These are phyloP conservation scores for Penicillium sp. DNA, from an alignment of 2,329 filamentous ascomycete genomes.

Conservation along the genomic window DNA sequence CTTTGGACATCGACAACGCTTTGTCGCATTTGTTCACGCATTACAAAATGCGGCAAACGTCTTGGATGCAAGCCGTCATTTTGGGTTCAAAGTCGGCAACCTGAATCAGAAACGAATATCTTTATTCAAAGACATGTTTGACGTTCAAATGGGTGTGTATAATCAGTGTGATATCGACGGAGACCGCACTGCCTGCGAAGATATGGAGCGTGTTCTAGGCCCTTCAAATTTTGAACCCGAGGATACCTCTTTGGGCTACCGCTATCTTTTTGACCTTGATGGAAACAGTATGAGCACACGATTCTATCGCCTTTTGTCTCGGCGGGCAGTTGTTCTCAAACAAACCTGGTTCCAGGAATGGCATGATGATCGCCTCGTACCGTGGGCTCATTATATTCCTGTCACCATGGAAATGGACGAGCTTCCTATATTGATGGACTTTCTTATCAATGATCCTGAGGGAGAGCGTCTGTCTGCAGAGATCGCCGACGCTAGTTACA, in stretches of 20 bases:
- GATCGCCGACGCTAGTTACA: neutral
- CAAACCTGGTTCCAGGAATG: slow-evolving; percentile 29
- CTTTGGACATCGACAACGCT: slow-evolving; percentile 1
- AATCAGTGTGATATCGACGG: neutral
- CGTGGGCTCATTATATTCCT: slow-evolving; percentile 31
- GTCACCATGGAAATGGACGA: slow-evolving; percentile 2
- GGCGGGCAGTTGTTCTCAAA: slow-evolving; percentile 24
- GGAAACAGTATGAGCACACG: slow-evolving; percentile 30
- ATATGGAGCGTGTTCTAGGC: slow-evolving; percentile 1
- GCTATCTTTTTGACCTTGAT: slow-evolving; percentile 24
- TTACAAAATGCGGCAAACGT: slow-evolving; percentile 2
- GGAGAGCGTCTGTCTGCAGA: neutral
- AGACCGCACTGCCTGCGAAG: neutral
- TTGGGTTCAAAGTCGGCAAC: neutral
- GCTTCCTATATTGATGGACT: slow-evolving; percentile 2
- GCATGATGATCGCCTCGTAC: slow-evolving; percentile 28
- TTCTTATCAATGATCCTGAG: neutral
- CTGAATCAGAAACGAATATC: neutral
- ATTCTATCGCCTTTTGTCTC: slow-evolving; percentile 26
- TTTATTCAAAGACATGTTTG: slow-evolving; percentile 6
- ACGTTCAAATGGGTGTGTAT: slow-evolving; percentile 2
- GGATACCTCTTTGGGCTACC: slow-evolving; percentile 3
- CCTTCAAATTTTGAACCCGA: neutral
- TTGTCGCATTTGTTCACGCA: slow-evolving; percentile 1
- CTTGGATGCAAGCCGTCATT: neutral